These are phyloP conservation scores for Fusarium foetens DNA, from an alignment of 2,329 filamentous ascomycete genomes.

Conservation along the genomic window DNA sequence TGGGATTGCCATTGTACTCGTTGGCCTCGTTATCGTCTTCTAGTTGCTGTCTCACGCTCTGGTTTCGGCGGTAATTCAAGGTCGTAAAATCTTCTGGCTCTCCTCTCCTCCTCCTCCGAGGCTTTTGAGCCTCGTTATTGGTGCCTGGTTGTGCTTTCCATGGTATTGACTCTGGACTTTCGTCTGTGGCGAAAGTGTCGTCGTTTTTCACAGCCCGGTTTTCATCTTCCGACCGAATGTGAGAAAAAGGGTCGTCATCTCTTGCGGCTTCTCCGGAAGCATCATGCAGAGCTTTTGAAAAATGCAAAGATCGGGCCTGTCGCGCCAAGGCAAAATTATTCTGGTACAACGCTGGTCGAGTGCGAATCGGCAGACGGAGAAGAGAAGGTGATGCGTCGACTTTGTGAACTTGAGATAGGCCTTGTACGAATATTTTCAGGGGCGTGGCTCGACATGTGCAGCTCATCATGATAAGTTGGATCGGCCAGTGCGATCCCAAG, in stretches of 20 bases:
- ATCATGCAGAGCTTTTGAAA: conserved; percentile 36
- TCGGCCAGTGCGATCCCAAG: conserved; percentile 1
- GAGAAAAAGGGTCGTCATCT: background rate
- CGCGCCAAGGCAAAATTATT: conserved; percentile 27
- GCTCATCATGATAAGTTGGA: conserved; percentile 51
- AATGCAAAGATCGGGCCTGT: conserved; percentile 41
- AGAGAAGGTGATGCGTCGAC: conserved; percentile 39
- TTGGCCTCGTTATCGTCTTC: background rate
- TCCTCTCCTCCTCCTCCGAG: background rate
- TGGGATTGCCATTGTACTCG: background rate
- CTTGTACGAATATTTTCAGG: conserved; percentile 60
- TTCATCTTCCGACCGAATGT: background rate
- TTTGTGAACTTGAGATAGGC: conserved; percentile 54
- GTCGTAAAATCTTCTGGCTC: background rate
- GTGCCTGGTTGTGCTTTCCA: conserved; percentile 19
- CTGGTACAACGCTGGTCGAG: conserved; percentile 18
- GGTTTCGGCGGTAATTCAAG: background rate
- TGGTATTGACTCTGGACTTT: background rate
- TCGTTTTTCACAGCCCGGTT: conserved; percentile 5
- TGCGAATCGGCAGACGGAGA: conserved; percentile 27
- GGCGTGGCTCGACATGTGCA: conserved; percentile 60
- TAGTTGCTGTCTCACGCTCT: background rate
- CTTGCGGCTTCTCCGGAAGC: background rate
- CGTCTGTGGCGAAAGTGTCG: background rate
- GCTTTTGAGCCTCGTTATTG: background rate